These are phyloP conservation scores for Lippia alba DNA, from an alignment of 305 asterid genomes.

Conservation along the genomic window DNA sequence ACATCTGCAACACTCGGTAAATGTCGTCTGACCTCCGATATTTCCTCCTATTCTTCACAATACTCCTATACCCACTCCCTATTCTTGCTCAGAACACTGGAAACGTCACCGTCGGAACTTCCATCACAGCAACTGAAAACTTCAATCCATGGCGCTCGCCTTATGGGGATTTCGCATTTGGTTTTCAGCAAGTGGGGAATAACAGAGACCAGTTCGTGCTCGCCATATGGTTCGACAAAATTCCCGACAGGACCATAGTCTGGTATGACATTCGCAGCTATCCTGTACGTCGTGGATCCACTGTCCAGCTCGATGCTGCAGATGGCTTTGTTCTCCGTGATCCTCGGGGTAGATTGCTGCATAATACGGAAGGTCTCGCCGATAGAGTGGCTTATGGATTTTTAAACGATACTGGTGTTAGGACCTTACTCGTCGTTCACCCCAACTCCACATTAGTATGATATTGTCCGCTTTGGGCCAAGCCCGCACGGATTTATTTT, in stretches of 20 bases:
- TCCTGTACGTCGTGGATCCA: slow-evolving; percentile 40
- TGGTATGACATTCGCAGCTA: slow-evolving; percentile 36
- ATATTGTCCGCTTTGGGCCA: too few species aligned
- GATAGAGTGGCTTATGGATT: slow-evolving; percentile 26
- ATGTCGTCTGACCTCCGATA: slow-evolving; percentile 14
- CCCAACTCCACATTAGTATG: too few species aligned
- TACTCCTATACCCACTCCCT: slow-evolving; percentile 7
- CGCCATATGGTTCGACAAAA: slow-evolving; percentile 46
- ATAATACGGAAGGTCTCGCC: slow-evolving; percentile 2
- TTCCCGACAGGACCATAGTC: slow-evolving; percentile 37
- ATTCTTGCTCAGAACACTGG: slow-evolving; percentile 24
- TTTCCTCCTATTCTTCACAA: slow-evolving; percentile 6
- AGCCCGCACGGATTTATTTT: too few species aligned
- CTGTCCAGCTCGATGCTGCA: slow-evolving; percentile 25
- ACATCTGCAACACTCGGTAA: neutral
- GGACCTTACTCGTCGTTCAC: too few species aligned
- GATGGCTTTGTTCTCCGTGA: slow-evolving; percentile 37
- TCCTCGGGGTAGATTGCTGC: slow-evolving; percentile 5
- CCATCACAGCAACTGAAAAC: slow-evolving; percentile 29
- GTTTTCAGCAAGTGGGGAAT: too few species aligned
- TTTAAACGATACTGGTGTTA: slow-evolving; percentile 31
- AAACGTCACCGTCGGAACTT: slow-evolving; percentile 28
- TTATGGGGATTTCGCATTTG: too few species aligned
- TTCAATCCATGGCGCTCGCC: too few species aligned
- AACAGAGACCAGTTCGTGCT: slow-evolving; percentile 31